Conservation (phyloP, 2,329 filamentous ascomycete genomes). For the Pyrenophora seminiperda region DNA sequence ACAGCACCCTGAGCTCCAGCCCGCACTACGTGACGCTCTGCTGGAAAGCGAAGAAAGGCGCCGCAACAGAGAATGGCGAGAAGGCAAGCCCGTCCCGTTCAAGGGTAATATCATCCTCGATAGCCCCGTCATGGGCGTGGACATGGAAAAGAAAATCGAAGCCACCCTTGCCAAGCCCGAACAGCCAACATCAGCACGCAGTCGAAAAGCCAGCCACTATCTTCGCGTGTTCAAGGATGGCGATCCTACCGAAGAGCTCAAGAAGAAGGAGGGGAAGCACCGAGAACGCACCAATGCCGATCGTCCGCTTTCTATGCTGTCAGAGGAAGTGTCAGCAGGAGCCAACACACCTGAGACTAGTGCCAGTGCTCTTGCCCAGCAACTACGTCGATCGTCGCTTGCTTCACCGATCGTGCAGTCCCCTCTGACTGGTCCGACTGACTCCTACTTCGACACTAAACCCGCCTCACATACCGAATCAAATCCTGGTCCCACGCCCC, state of each 20-base stretch:
- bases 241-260: slow-evolving; percentile 59
- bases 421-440: slow-evolving; percentile 22
- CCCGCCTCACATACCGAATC: slow-evolving; percentile 18
- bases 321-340: slow-evolving; percentile 33
- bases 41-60: slow-evolving; percentile 50
- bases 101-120: slow-evolving; percentile 45
- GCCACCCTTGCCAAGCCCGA: slow-evolving; percentile 65
- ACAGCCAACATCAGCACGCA: slow-evolving; percentile 60
- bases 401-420: slow-evolving; percentile 37
- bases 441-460: slow-evolving; percentile 38
- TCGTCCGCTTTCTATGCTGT: slow-evolving; percentile 25
- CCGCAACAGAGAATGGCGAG: slow-evolving; percentile 56
- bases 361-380: slow-evolving; percentile 21
- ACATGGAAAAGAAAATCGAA: slow-evolving; percentile 67
- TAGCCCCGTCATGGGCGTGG: slow-evolving; percentile 52
- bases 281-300: slow-evolving; percentile 46
- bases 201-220: slow-evolving; percentile 69
- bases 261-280: slow-evolving; percentile 54
- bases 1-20: slow-evolving; percentile 26
- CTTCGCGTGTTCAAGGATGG: slow-evolving; percentile 69
- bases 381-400: slow-evolving; percentile 29
- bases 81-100: slow-evolving; percentile 54
- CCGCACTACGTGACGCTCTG: slow-evolving; percentile 34
- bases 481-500: slow-evolving; percentile 5
- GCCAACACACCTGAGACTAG: slow-evolving; percentile 14